Evolutionary conservation across 331 rosid genomes (phyloP), one percentile per base, ranked within the genome.

Genomic region (Saraca asoca): DNA sequence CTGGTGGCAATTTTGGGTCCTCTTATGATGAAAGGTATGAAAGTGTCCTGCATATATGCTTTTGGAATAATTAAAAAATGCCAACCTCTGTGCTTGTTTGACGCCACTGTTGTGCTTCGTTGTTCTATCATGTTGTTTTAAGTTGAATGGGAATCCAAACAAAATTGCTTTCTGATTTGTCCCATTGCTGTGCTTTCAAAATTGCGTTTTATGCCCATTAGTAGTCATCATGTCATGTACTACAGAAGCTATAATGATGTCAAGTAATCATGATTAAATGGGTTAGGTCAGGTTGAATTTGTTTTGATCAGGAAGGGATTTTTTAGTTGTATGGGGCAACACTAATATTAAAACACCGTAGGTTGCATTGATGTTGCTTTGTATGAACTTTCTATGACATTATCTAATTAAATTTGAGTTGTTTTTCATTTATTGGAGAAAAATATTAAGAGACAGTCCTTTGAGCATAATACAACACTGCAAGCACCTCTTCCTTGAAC

Each of bases 11-110:
- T 57, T 29, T 75, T 58, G 78, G 69, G 48, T 38, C 82, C 20
- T 39, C 81, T 13, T 58, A 15, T 14, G 94, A 85, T 12, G 88
- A 89, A 79, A 91, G 98, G 98, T 91, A 75, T 49, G 72, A 5
- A 12, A 42, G 38, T 70, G 14, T 69, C 54, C 51, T 34, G 48
- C 50, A 42, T 39, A 48, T 45, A 42, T 58, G 45, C 68, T 51
- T 13, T 46, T 6, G 29, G 64, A 56, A 17, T 72, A 42, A 60
- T 64, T 68, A 64, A 51, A 63, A 24, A 66, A 24, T 31, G 53
- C 52, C 34, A 20, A 34, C 59, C 43, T 6, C 50, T 41, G 24
- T 58, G 71, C 55, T 24, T 44, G 53, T 12, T 69, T 55, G 62
- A 65, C 16, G 19, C 31, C 42, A 8, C 24, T 43, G 5, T 59